Base-by-base conservation (phyloP, 83 land plant species). In the Thuja plicata region DNA sequence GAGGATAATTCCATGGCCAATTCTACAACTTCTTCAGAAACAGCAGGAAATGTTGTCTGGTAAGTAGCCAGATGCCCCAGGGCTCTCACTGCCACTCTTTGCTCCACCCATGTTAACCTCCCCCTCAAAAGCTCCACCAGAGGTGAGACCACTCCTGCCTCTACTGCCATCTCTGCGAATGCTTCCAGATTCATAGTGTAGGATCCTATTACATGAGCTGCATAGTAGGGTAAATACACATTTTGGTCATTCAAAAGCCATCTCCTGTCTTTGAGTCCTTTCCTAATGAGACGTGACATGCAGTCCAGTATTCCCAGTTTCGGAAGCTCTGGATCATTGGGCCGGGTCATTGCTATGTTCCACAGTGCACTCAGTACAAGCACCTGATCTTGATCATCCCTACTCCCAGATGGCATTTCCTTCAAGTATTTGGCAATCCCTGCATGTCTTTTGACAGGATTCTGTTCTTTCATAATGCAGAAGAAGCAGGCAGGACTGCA, bases 191-290 rank as follows among this genome's bases (percentile, higher is more conserved):
- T 92, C 96, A 98, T 97, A 54, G 99, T 97, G 93, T 97, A 97
- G 2, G 99, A 98, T 50, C 99, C 99, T 85, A 98, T 93, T 11
- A 98, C 93, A 88, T 98, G 99, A 80, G 99, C 99, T 32, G 99
- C 99, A 90, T 98, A 97, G 87, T 97, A 98, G 8, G 99, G 99
- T 27, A 97, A 97, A 81, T 96, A 98, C 45, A 95, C 88, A 89
- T 97, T 97, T 88, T 97, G 99, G 84, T 92, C 93, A 32, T 88
- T 91, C 11, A 89, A 89, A 40, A 98, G 93, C 99, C 99, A 98
- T 10, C 62, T 78, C 66, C 93, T 89, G 87, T 98, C 91, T 32
- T 89, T 89, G 43, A 95, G 84, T 21, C 94, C 95, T 90, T 90
- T 94, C 88, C 88, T 43, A 79, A 98, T 95, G 54, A 97, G 89